A percentile compares a stretch with the other conserved stretches of the same genome.
Evolutionary conservation across 2,329 filamentous ascomycete genomes (phyloP).

Genomic region (Fusarium caatingaense): DNA sequence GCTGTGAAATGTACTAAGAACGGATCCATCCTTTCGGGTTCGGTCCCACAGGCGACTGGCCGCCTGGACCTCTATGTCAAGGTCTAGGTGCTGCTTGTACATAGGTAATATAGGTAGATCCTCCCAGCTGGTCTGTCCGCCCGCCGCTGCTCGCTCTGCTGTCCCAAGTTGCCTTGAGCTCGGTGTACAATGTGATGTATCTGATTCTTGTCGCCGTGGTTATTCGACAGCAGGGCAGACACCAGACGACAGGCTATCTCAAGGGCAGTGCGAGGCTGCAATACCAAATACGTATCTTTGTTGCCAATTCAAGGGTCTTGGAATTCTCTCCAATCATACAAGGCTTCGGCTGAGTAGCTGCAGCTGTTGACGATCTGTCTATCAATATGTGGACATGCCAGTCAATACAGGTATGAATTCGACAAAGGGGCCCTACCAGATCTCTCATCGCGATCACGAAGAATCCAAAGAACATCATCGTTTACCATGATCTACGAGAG

Average conservation of each 20-base stretch:
- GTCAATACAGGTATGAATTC: background rate
- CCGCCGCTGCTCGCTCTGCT: slow-evolving; percentile 14
- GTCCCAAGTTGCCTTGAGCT: slow-evolving; percentile 16
- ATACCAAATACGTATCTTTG: slow-evolving; percentile 5
- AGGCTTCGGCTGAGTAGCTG: background rate
- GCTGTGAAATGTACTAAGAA: slow-evolving; percentile 15
- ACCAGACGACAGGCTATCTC: background rate
- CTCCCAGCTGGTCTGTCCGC: slow-evolving; percentile 5
- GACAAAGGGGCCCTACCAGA: background rate
- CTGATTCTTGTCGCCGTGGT: slow-evolving; percentile 12
- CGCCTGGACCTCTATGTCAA: slow-evolving; percentile 4
- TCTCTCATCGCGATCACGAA: slow-evolving; percentile 12
- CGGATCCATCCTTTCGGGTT: slow-evolving; percentile 20
- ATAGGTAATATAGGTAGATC: background rate
- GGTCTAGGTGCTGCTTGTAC: background rate
- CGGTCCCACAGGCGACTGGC: slow-evolving; percentile 8
- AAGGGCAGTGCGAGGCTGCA: background rate
- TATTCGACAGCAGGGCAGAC: slow-evolving; percentile 1
- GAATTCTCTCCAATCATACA: background rate
- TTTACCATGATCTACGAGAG: slow-evolving; percentile 14
- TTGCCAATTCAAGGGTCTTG: slow-evolving; percentile 9
- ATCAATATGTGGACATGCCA: slow-evolving; percentile 10
- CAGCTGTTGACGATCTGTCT: slow-evolving; percentile 2
- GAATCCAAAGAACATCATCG: background rate
- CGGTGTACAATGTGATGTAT: background rate